Base-by-base conservation (phyloP, 768 basidiomycete species). In the Trametes elegans region DNA sequence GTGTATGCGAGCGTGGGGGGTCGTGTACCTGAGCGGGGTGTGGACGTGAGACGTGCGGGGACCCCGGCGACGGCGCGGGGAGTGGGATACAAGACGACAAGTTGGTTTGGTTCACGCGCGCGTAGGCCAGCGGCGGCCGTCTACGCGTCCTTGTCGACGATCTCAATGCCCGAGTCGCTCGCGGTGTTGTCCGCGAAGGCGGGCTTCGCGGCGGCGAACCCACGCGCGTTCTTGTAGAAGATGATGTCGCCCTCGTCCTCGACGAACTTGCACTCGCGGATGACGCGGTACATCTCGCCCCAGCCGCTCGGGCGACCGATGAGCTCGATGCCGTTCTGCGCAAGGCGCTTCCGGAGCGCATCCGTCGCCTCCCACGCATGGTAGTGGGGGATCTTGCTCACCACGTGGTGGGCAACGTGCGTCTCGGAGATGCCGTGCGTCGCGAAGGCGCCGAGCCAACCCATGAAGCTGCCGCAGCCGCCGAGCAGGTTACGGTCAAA, bases 381-480 rank as follows among this genome's bases (percentile, higher is more conserved):
- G 70, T 93, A 98, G 71, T 99, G 96, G 18, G 96, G 96, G 60
- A 99, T 98, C 76, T 95, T 96, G 81, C 88, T 91, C 58, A 80
- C 84, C 57, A 96, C 82, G 71, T 98, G 96, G 73, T 98, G 96
- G 21, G 84, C 74, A 53, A 97, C 87, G 70, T 96, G 93, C 27
- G 93, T 96, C 76, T 96, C 93, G 3, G 90, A 92, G 68, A 97
- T 94, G 62, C 94, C 93, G 70, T 96, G 86, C 24, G 95, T 91
- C 50, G 88, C 81, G 64, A 84, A 81, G 1, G 85, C 84, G 38
- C 94, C 95, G 59, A 98, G 80, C 81, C 88, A 93, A 41, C 77
- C 92, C 79, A 90, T 85, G 63, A 95, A 62, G 38, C 72, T 77
- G 42, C 95, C 93, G 51, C 83, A 79, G 66, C 88, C 89, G 38